Base-by-base conservation (phyloP, 495 filamentous ascomycete genomes). In the Podospora comata region DNA sequence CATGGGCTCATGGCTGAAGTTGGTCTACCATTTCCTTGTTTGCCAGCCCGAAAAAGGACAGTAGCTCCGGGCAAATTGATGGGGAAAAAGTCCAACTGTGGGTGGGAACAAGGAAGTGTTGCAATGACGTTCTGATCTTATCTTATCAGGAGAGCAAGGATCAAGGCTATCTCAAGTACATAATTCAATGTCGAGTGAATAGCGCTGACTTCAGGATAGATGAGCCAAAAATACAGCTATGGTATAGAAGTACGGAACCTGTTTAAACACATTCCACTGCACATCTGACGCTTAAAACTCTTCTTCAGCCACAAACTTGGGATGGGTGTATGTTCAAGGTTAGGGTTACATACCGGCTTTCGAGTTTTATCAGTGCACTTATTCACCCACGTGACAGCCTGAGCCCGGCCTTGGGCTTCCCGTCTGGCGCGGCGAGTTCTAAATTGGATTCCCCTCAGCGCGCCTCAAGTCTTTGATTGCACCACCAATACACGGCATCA, bases 61-160 rank as follows among this genome's bases (percentile, higher is more conserved):
- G 39, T 48, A 32, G 30, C 30, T 48, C 39, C 39, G 39, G 39
- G 9, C 39, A 18, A 11, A 16, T 48, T 48, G 39, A 48, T 48
- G 39, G 5, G 39, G 15, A 48, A 48, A 16, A 18, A 13, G 39
- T 48, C 9, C 13, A 48, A 23, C 23, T 48, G 39, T 48, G 39
- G 39, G 39, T 60, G 32, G 27, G 27, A 62, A 32, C 65, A 1
- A 23, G 23, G 23, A 23, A 23, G 23, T 23, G 23, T 23, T 23
- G n/a, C 48, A 60, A 6, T 9, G n/a, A 48, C 65, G 54, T 60
- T 30, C 54, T 61, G 56, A 60, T 34, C 39, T 66, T 59, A 60
- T 66, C 60, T 66, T 18, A 61, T 30, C 30, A 9, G 26, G 18
- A 34, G 23, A 13, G 30, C 23, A 30, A 23, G 26, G 20, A 26